Evolutionary conservation across 148 eudicot genomes (phyloP).

Genomic region (Vaccinium vitisidaea): DNA sequence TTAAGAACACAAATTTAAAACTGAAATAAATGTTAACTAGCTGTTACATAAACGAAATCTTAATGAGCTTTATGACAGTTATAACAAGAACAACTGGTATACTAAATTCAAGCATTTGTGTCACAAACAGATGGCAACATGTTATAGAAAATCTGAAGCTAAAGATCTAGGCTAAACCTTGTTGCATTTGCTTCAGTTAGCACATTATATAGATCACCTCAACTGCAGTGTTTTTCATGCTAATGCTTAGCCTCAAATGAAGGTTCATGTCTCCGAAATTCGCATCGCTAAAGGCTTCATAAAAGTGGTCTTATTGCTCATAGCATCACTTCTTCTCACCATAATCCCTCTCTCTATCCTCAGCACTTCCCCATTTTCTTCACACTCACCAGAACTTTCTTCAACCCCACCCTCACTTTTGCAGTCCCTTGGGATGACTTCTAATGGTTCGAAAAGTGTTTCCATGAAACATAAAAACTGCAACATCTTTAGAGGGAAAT

Average conservation of each 20-base stretch:
- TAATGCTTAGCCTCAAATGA: conserved; percentile 8
- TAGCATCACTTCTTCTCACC: conserved; percentile 13
- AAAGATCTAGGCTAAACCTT: neutral
- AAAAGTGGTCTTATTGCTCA: neutral
- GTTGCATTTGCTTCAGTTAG: neutral
- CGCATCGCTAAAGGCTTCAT: conserved; percentile 5
- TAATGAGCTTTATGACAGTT: neutral
- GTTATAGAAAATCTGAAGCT: neutral
- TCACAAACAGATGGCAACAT: neutral
- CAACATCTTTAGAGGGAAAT: conserved; percentile 21
- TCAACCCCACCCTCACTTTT: neutral
- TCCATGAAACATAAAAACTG: neutral
- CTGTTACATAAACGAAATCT: neutral
- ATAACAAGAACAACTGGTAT: neutral
- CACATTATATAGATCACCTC: neutral
- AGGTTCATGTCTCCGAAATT: neutral
- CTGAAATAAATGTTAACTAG: neutral
- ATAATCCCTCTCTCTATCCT: neutral
- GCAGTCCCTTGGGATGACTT: neutral
- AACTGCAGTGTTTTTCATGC: neutral
- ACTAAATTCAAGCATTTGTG: neutral
- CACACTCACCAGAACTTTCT: neutral
- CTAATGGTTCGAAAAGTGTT: no score
- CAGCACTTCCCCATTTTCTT: neutral
- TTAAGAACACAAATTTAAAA: neutral